Base-by-base conservation (phyloP, 2,329 filamentous ascomycete species). In the Hymenoscyphus fraxineus region DNA sequence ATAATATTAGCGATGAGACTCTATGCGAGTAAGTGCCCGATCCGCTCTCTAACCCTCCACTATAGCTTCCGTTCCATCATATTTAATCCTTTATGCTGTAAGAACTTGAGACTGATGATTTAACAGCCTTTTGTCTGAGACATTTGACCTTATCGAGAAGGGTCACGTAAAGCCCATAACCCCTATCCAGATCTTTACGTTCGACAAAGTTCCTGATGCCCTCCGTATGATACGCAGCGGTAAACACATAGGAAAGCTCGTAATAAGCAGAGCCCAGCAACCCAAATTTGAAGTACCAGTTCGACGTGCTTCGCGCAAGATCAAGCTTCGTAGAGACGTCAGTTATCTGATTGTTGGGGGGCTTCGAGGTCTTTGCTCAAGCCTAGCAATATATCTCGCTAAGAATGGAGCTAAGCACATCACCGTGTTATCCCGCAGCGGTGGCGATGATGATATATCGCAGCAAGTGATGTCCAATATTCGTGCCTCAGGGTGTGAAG, bases 231-330 rank as follows among this genome's bases (percentile, higher is more conserved):
- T 82, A 69, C 78, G 79, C 59, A 71, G 70, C 39, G 79, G 79
- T 0, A 68, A 73, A 1, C 79, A 80, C 61, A 74, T 80, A 15
- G 80, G 79, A 0, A 81, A 81, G 61, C 72, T 80, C 6, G 73
- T 80, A 3, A 64, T 68, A 27, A 57, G 66, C 6, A 56, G 65
- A 61, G 27, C 27, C 63, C 61, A 27, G 16, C 60, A 58, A 68
- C n/a, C 27, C 27, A 3, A 27, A 27, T 27, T 27, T 27, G 27
- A 27, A 27, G 27, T 27, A 27, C 27, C 27, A 27, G 27, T 27
- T 27, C 40, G 67, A 38, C 57, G 59, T 27, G 39, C 54, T 32
- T 19, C 39, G 10, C 54, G 38, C 12, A 38, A 54, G 1, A 9
- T 54, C 5, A 44, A 22, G 10, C 60, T 70, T 19, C 60, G 67